A percentile compares a stretch with the other conserved stretches of the same genome.
These are phyloP conservation scores for Pseudevernia furfuracea DNA, from an alignment of 495 filamentous ascomycete genomes.

Conservation along the genomic window DNA sequence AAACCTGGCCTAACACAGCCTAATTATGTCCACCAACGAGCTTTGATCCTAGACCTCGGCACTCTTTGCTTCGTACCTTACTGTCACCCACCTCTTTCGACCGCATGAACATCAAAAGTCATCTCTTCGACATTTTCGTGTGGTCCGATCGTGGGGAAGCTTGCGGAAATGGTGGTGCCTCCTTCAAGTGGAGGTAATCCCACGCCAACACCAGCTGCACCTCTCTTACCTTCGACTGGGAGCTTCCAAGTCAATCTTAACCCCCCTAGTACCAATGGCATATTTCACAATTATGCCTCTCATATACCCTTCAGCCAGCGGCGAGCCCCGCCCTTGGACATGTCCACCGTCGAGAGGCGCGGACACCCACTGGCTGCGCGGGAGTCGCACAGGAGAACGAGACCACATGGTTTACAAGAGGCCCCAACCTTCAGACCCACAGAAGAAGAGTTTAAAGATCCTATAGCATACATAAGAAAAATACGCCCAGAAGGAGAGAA, in stretches of 20 bases:
- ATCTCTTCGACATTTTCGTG: background rate
- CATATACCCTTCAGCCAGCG: constrained; percentile 63
- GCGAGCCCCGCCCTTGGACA: constrained; percentile 64
- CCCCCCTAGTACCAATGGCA: constrained; percentile 42
- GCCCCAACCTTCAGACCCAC: constrained; percentile 89
- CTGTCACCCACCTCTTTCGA: background rate
- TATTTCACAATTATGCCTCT: constrained; percentile 23
- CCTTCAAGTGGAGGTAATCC: constrained; percentile 41
- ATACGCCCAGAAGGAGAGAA: constrained; percentile 75
- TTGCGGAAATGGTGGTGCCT: constrained; percentile 43
- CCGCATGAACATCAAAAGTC: constrained; percentile 11
- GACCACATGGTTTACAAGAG: constrained; percentile 78
- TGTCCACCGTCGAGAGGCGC: constrained; percentile 84
- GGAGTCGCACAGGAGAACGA: constrained; percentile 65
- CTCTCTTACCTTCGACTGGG: constrained; percentile 28
- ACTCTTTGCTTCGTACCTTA: background rate
- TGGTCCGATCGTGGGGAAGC: constrained; percentile 9
- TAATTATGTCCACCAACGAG: background rate
- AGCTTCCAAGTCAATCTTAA: constrained; percentile 32
- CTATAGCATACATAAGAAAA: constrained; percentile 83
- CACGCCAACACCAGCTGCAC: constrained; percentile 33
- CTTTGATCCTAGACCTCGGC: background rate
- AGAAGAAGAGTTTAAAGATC: constrained; percentile 89
- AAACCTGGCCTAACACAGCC: constrained; percentile 7
- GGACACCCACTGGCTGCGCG: constrained; percentile 67